Base-by-base conservation (phyloP, 441 rosid genomes). In the Biscutella auriculata region DNA sequence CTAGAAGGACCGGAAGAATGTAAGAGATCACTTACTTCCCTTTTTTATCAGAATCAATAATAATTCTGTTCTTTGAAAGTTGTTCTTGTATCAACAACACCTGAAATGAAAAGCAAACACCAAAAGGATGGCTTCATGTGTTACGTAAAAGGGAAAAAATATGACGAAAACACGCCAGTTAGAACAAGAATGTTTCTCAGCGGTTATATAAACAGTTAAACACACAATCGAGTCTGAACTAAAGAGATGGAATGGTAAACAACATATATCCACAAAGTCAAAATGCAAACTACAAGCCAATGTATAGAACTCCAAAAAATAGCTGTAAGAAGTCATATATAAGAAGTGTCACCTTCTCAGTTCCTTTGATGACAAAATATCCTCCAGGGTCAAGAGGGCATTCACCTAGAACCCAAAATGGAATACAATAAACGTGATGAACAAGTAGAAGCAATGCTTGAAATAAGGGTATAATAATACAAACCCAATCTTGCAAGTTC, bases 331-430 rank as follows among this genome's bases (percentile, higher is more conserved):
- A n/a, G 15, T 5, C 4, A 6, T 30, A 17, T 10, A 30, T 9
- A 59, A 66, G 39, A 25, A 42, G 27, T 55, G 30, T 36, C 37
- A 92, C 97, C 97, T 88, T 92, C 74, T 92, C 97, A 1, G 85
- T 77, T 66, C 98, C 98, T 71, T 88, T 88, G 46, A 86, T 79
- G 46, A 92, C 46, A 71, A 92, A 92, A 81, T 92, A 92, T 50
- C 97, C 97, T 57, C 98, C 97, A 52, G 97, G 97, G 68, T 92
- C 97, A 52, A 86, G 83, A 63, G 98, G 97, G 65, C 97, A 92
- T 75, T 92, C 98, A 67, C 98, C 98, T 92, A 48, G 58, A 65
- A 36, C 6, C 65, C 70, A 66, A 66, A 37, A 30, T 54, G 48
- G 52, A 46, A 57, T n/a, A 32, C 41, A 64, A 63, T 50, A 55